These are phyloP conservation scores for Halenospora varia DNA, from an alignment of 495 filamentous ascomycete genomes.

Conservation along the genomic window DNA sequence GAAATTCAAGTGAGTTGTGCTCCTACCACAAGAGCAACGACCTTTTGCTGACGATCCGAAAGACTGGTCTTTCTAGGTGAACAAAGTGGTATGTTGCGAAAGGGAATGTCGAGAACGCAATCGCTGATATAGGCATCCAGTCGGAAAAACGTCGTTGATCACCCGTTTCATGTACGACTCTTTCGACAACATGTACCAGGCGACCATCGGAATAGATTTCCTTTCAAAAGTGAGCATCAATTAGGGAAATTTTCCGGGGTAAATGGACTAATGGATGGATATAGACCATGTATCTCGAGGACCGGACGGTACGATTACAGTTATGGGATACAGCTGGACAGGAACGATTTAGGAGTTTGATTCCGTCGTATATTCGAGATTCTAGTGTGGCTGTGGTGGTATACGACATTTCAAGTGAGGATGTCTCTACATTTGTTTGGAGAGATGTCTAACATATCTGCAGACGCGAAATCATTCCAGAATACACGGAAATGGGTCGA, in stretches of 20 bases:
- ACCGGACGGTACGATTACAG: constrained; percentile 93
- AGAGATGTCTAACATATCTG: constrained; percentile 6
- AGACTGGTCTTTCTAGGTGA: constrained; percentile 96
- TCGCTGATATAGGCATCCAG: constrained; percentile 39
- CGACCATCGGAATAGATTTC: constrained; percentile 99
- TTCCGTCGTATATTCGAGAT: constrained; percentile 97
- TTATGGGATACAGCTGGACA: constrained; percentile 99
- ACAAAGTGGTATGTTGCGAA: constrained; percentile 78
- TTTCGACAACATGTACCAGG: constrained; percentile 99
- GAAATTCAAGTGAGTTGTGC: constrained; percentile 87
- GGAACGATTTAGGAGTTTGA: constrained; percentile 92
- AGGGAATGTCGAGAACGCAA: background rate
- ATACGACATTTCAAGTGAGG: constrained; percentile 89
- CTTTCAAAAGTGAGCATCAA: constrained; percentile 74
- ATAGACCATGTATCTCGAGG: constrained; percentile 99
- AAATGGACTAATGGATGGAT: constrained; percentile 13
- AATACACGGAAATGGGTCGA: constrained; percentile 99
- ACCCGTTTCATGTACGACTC: constrained; percentile 99
- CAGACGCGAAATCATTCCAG: constrained; percentile 87
- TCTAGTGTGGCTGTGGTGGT: constrained; percentile 96
- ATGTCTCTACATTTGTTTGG: background rate
- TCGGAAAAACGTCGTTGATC: constrained; percentile 97
- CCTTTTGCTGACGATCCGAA: constrained; percentile 14
- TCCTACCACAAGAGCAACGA: constrained; percentile 24
- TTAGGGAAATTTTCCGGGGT: background rate